Evolutionary conservation across 805 yeast genomes (phyloP), one percentile per base, ranked within the genome.

Genomic region (Metschnikowia picachoensis): DNA sequence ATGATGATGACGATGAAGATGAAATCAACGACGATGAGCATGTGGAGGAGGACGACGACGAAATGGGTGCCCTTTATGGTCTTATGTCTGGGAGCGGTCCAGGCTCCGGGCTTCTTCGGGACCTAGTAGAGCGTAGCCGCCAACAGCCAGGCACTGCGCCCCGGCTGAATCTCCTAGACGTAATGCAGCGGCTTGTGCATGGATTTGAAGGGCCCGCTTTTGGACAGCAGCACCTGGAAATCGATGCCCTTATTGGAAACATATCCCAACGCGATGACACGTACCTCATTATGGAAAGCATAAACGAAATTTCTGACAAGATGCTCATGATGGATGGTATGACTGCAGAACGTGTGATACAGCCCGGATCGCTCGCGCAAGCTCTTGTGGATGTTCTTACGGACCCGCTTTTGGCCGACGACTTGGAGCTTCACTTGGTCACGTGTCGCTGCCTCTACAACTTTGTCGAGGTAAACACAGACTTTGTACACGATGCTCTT

Each of bases 401-500:
- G 13, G 82, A 80, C 49, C 83, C 87, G 0, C 36, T 56, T 6
- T 73, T 81, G 40, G 76, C 73, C 28, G 86, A 80, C 16, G 85
- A 85, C 51, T 67, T 87, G 40, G 97, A 92, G 59, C 60, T 91
- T n/a, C 92, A 86, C 58, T 66, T 92, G 37, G 83, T 86, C 34
- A 84, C 95, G 0, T 87, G 95, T 57, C 77, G 97, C 40, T 87
- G 96, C 59, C 67, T 91, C 14, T 85, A 86, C 61, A 91, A 89
- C 60, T 67, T 91, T 37, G 66, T 89, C 44, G 97, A 89, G 59
- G 84, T 85, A 10, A 77, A 83, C 53, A 80, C 80, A 13, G 84
- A 84, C 38, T 78, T 82, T 37, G 76, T 82, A 7, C 74, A 76
- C 43, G 77, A 74, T 31, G 82, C 88, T 3, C 82, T 88, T 2